Evolutionary conservation across 768 basidiomycete genomes (phyloP).

Genomic region (Collybia nuda): DNA sequence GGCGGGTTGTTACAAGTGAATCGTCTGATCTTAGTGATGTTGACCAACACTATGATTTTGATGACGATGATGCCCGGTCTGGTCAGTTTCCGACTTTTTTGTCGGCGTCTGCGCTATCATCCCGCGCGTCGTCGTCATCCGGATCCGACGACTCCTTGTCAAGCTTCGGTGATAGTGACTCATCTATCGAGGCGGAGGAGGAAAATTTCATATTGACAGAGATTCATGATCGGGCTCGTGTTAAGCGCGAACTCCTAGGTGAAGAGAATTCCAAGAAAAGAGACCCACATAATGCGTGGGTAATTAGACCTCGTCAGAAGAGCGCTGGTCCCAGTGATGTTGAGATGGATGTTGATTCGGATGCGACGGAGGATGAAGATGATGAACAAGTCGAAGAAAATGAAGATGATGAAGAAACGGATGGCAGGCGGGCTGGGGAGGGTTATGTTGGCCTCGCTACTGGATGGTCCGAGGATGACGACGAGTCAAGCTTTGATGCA

Average conservation of each 20-base stretch:
- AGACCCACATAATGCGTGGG: constrained; percentile 55
- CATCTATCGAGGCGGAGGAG: constrained; percentile 60
- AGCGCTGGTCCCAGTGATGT: constrained; percentile 66
- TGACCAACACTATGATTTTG: constrained; percentile 27
- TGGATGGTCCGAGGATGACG: constrained; percentile 74
- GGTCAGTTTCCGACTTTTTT: constrained; percentile 66
- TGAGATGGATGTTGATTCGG: constrained; percentile 64
- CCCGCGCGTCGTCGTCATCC: constrained; percentile 43
- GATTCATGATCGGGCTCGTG: constrained; percentile 47
- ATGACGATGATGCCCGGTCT: constrained; percentile 31
- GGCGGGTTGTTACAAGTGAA: constrained; percentile 26
- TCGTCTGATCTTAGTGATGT: constrained; percentile 39
- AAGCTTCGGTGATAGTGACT: constrained; percentile 50
- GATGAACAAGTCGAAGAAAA: constrained; percentile 47
- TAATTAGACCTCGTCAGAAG: constrained; percentile 66
- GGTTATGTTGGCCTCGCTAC: constrained; percentile 66
- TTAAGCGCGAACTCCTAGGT: constrained; percentile 60
- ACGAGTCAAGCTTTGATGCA: constrained; percentile 79
- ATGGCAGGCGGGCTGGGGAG: constrained; percentile 32
- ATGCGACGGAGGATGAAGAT: constrained; percentile 61
- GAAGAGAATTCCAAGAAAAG: constrained; percentile 43
- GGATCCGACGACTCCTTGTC: constrained; percentile 41
- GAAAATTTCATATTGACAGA: constrained; percentile 57
- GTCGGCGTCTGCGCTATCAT: constrained; percentile 58
- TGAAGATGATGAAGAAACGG: constrained; percentile 45